Conservation (phyloP, 2,329 filamentous ascomycete species). For the Pyricularia sp. region DNA sequence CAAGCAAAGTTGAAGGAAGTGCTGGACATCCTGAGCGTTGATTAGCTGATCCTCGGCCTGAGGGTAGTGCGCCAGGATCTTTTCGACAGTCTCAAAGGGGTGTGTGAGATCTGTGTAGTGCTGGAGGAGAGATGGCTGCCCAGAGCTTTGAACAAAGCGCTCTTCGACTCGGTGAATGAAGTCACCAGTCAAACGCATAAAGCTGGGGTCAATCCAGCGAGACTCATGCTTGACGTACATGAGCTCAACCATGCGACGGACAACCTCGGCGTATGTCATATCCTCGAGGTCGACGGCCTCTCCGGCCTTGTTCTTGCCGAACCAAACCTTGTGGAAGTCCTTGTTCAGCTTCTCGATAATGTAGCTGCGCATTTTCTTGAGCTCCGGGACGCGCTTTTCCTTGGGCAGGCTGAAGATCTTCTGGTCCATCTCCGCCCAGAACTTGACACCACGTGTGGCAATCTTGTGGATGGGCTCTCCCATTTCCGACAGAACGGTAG, state of each 20-base stretch:
- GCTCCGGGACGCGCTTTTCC: slow-evolving; percentile 76
- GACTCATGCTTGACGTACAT: slow-evolving; percentile 85
- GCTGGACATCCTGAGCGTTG: slow-evolving; percentile 95
- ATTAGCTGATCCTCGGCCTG: slow-evolving; percentile 84
- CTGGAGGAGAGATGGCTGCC: slow-evolving; percentile 72
- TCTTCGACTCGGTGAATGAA: slow-evolving; percentile 96
- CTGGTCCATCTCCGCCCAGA: slow-evolving; percentile 98
- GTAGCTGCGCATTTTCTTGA: slow-evolving; percentile 78
- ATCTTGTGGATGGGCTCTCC: slow-evolving; percentile 99
- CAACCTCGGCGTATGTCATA: slow-evolving; percentile 87
- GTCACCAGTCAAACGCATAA: slow-evolving; percentile 73
- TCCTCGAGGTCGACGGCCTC: slow-evolving; percentile 80
- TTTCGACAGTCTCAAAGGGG: slow-evolving; percentile 65
- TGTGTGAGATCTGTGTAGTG: slow-evolving; percentile 78
- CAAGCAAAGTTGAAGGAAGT: slow-evolving; percentile 88
- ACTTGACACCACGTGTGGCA: slow-evolving; percentile 84
- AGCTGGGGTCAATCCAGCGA: slow-evolving; percentile 82
- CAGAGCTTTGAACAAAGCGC: slow-evolving; percentile 65
- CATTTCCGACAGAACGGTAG: slow-evolving; percentile 97
- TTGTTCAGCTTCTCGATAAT: slow-evolving; percentile 95
- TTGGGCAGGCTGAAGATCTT: slow-evolving; percentile 96
- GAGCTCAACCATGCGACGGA: slow-evolving; percentile 75
- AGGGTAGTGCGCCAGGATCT: slow-evolving; percentile 70
- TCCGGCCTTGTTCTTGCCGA: slow-evolving; percentile 70
- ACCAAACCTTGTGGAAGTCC: slow-evolving; percentile 96